Evolutionary conservation across 1,139 yeast species (phyloP), one percentile per base, ranked within the genome.

Genomic region (Yamadazyma conglobata): DNA sequence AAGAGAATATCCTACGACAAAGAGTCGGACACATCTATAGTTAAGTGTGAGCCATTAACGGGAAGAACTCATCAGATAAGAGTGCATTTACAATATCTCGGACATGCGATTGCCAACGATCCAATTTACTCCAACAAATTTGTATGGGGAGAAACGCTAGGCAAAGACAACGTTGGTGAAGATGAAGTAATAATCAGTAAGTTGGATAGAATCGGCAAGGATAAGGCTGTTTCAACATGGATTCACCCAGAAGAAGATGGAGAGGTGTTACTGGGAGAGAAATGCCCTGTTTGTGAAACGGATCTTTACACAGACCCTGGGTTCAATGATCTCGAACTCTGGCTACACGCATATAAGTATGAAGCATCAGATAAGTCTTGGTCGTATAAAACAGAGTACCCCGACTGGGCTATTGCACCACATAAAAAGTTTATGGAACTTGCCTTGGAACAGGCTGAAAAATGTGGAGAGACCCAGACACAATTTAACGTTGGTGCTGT

Each of bases 401-500:
- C 98, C 0, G 81, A 76, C 8, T 91, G 98, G 98, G 95, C 95
- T 0, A 41, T 77, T 6, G 75, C 62, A 10, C 66, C 75, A 0
- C 81, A 78, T 43, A 54, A 67, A 17, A 63, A 64, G 37, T 81
- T 53, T 47, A 76, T 77, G 79, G 62, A 70, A 30, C 29, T 72
- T 37, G 97, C 97, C 0, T 56, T 91, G 10, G 70, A 68, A 20
- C 79, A 84, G 50, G 98, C 98, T 0, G 60, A 70, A 18, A 83
- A 84, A 50, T 87, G 96, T 50, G 88, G 76, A 3, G 86, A 85
- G 16, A 83, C 95, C 0, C 75, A 74, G 22, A 83, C 95, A 0
- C 96, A 95, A 12, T 93, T 83, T 52, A 81, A 91, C 39, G 98
- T 93, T 5, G 99, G 99, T 3, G 95, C 96, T 1, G 80, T 88